A percentile compares a stretch with the other conserved stretches of the same genome.
These are phyloP conservation scores for Naganishia randhawae DNA, from an alignment of 768 basidiomycete species.

Conservation along the genomic window DNA sequence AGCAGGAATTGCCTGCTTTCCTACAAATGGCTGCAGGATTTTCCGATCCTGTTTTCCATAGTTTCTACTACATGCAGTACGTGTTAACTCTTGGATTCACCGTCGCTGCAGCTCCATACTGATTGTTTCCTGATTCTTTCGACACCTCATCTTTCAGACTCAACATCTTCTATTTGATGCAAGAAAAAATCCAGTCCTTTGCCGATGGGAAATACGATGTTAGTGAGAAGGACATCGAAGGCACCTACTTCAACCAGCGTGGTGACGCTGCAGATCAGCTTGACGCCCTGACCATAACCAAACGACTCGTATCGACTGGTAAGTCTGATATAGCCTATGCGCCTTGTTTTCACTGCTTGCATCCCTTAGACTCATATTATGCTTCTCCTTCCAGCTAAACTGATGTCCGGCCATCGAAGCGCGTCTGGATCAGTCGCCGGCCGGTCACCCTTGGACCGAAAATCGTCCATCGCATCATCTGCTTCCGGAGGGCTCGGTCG, in stretches of 20 bases:
- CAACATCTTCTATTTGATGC: slow-evolving; percentile 87
- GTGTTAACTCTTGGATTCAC: slow-evolving; percentile 49
- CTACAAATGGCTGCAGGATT: slow-evolving; percentile 80
- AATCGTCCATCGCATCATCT: slow-evolving; percentile 31
- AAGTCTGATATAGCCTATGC: slow-evolving; percentile 47
- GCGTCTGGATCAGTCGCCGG: slow-evolving; percentile 30
- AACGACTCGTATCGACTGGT: slow-evolving; percentile 82
- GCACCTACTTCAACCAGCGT: slow-evolving; percentile 74
- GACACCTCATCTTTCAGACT: slow-evolving; percentile 56
- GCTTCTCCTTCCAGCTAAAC: slow-evolving; percentile 37
- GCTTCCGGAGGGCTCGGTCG: slow-evolving; percentile 49
- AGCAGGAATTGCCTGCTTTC: slow-evolving; percentile 90
- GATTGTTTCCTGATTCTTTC: not conserved
- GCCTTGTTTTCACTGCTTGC: slow-evolving; percentile 27
- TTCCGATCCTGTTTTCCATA: slow-evolving; percentile 95
- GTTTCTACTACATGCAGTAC: slow-evolving; percentile 98
- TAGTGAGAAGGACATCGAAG: slow-evolving; percentile 65
- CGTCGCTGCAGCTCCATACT: not conserved
- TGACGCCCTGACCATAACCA: slow-evolving; percentile 74
- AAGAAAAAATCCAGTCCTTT: slow-evolving; percentile 89
- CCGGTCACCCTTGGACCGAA: slow-evolving; percentile 28
- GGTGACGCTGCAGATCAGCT: slow-evolving; percentile 75
- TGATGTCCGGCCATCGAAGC: slow-evolving; percentile 44
- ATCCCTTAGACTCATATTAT: slow-evolving; percentile 4
- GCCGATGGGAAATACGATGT: slow-evolving; percentile 69